Evolutionary conservation across 345 rosid species (phyloP).

Genomic region (Acer saccharum): DNA sequence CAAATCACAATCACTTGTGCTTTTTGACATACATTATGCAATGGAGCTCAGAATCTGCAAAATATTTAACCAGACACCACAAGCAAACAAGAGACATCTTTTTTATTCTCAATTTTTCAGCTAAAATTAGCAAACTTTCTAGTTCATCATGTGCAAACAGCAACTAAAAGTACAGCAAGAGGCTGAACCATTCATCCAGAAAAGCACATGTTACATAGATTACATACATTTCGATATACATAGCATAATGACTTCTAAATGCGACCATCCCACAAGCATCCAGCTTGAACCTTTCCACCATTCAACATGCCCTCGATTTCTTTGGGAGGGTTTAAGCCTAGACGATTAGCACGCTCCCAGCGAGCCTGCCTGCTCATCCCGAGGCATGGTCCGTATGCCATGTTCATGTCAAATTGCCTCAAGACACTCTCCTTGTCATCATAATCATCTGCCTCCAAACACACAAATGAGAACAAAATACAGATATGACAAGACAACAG

Average conservation of each 20-base stretch:
- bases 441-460: conserved; percentile 39
- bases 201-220: neutral
- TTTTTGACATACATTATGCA: neutral
- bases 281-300: conserved; percentile 40
- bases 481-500: neutral
- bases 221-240: neutral
- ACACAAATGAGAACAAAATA: conserved; percentile 5
- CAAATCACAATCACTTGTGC: too few species aligned
- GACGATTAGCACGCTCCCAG: conserved; percentile 75
- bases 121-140: neutral
- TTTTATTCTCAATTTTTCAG: neutral
- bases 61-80: neutral
- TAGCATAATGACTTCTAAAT: conserved; percentile 31
- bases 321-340: conserved; percentile 67
- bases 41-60: neutral
- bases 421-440: conserved; percentile 49
- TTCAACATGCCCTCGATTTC: conserved; percentile 55
- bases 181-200: conserved; percentile 8
- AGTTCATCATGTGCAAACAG: conserved; percentile 4
- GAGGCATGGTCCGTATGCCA: conserved; percentile 79
- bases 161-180: conserved; percentile 15
- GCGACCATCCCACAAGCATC: conserved; percentile 73
- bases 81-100: neutral
- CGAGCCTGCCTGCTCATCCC: conserved; percentile 70
- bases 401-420: conserved; percentile 83